Base-by-base conservation (phyloP, 1,284 basidiomycete genomes). In the Taiwanofungus camphoratus region DNA sequence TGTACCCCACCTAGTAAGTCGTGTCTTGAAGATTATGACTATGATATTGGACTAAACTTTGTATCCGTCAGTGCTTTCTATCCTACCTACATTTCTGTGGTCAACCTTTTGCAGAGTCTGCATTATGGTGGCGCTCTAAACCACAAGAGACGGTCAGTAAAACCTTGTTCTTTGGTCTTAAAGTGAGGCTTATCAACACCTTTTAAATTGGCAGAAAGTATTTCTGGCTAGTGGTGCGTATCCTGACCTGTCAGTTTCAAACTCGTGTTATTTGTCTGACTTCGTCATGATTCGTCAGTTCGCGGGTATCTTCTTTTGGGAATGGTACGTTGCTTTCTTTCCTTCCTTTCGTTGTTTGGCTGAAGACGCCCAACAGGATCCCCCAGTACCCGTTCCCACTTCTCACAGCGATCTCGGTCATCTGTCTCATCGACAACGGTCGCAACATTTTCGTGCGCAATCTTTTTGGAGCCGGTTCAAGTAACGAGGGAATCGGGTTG, bases 1-100 rank as follows among this genome's bases (percentile, higher is more conserved):
- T 85, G 1, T 80, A 81, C 57, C 83, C 82, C 0, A 83, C 83
- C 3, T 79, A 80, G 70, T 73, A 46, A 16, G 68, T 57, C 13
- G 5, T 21, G 7, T 4, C 22, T n/a, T 29, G 4, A 31, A 20
- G 9, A 11, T n/a, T 18, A 23, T 23, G 27, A 37, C 16, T n/a
- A 13, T 8, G 16, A n/a, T 7, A 27, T 12, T 9, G 22, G 16
- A 20, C 45, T 11, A 29, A 6, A 35, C 36, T 3, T 15, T n/a
- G 16, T 23, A n/a, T 16, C 12, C 9, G 6, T 36, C n/a, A 72
- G 70, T 52, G 79, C 79, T 56, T 65, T 81, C 38, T 81, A 77
- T 46, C 79, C 78, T 0, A 59, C 53, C 1, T 60, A 77, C 31
- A 66, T 81, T 31, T 75, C 78, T 0, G 60, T 79, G 0, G 68